Evolutionary conservation across 2,329 filamentous ascomycete genomes (phyloP), one percentile per base, ranked within the genome.

Genomic region (Herpomyces periplanetae): DNA sequence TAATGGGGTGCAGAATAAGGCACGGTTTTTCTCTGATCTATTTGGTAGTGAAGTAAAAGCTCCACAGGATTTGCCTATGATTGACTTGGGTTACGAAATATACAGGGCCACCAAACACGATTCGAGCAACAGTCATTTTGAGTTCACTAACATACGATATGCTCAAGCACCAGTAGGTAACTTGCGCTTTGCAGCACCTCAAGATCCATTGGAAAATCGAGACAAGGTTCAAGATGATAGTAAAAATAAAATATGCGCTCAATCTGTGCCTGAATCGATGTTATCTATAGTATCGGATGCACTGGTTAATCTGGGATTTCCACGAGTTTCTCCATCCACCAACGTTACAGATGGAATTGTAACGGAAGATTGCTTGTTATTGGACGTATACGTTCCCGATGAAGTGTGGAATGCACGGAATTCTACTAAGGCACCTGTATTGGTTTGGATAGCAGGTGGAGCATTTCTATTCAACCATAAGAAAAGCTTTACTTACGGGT

Each of bases 91-190:
- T n/a, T n/a, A n/a, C n/a, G n/a, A n/a, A n/a, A n/a, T n/a, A n/a
- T n/a, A n/a, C n/a, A n/a, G n/a, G n/a, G n/a, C n/a, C n/a, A n/a
- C n/a, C n/a, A n/a, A n/a, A n/a, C n/a, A n/a, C n/a, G n/a, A n/a
- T n/a, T n/a, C n/a, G n/a, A n/a, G n/a, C n/a, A n/a, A n/a, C n/a
- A 31, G 34, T 10, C 36, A 43, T 24, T 52, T 49, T 31, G 48
- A 44, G 24, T 73, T 66, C 40, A 54, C 49, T 21, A 63, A 58
- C 10, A 66, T 80, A 21, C 65, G 64, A 3, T 80, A 57, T 30
- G 63, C 64, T 2, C 43, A 66, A 24, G 48, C 62, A 2, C 65
- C 65, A 0, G 44, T 50, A 0, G 62, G 59, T 0, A 33, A 43
- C 3, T 41, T 68, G 10, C 55, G 66, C 8, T 47, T 80, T 13